A percentile compares a stretch with the other conserved stretches of the same genome.
Evolutionary conservation across 148 eudicot species (phyloP).

Genomic region (Fallopia convolvulus): DNA sequence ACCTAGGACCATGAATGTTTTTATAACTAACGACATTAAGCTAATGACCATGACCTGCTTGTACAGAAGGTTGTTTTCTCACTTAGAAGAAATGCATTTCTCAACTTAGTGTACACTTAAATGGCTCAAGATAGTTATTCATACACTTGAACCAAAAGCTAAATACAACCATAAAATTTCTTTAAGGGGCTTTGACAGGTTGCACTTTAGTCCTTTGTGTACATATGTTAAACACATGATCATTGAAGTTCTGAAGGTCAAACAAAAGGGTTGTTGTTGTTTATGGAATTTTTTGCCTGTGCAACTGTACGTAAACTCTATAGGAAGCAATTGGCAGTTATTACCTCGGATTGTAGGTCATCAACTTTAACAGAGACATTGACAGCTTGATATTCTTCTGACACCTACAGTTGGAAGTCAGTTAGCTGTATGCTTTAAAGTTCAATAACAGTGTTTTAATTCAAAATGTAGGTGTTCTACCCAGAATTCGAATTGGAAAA

Average conservation of each 20-base stretch:
- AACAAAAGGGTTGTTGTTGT: not conserved
- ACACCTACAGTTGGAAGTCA: constrained; percentile 32
- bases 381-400: constrained; percentile 71
- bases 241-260: not conserved
- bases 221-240: not conserved
- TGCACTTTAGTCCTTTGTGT: not conserved
- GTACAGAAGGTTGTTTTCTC: not conserved
- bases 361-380: constrained; percentile 69
- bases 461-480: constrained; percentile 39
- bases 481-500: constrained; percentile 86
- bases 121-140: constrained; percentile 2
- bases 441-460: constrained; percentile 6
- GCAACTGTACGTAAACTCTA: not conserved
- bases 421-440: constrained; percentile 13
- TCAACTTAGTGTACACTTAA: not conserved
- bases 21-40: not conserved
- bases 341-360: constrained; percentile 59
- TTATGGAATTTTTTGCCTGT: not conserved
- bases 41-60: not conserved
- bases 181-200: not conserved
- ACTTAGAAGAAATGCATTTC: not conserved
- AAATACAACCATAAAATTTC: not conserved
- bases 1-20: not conserved
- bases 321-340: constrained; percentile 5
- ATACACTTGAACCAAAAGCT: not conserved